These are phyloP conservation scores for Cardiospermum halicacabum DNA, from an alignment of 345 rosid genomes.

Conservation along the genomic window DNA sequence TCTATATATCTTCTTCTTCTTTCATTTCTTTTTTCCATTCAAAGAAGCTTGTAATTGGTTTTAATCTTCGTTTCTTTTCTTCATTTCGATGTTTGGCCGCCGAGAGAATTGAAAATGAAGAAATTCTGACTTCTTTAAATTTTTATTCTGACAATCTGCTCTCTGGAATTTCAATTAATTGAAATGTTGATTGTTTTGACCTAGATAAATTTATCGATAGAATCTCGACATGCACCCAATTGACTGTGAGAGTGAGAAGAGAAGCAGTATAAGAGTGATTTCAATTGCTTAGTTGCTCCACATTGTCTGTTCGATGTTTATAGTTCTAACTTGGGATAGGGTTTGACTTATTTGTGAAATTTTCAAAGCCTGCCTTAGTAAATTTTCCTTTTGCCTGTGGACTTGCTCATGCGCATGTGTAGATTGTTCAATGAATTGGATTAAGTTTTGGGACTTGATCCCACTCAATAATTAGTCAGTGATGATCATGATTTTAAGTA, in stretches of 20 bases:
- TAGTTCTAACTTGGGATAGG: not conserved
- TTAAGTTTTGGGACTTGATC: too few species aligned
- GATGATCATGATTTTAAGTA: too few species aligned
- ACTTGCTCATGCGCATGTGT: not conserved
- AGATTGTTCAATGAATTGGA: too few species aligned
- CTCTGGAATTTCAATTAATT: not conserved
- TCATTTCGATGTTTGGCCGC: conserved; percentile 14
- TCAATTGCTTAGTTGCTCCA: not conserved
- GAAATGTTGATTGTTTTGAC: not conserved
- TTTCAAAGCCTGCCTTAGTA: not conserved
- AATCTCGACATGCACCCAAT: not conserved
- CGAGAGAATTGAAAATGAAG: not conserved
- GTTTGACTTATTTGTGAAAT: not conserved
- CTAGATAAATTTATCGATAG: not conserved
- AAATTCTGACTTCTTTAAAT: not conserved
- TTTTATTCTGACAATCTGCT: not conserved
- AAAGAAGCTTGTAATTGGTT: too few species aligned
- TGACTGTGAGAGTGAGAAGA: not conserved
- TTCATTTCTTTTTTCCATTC: not conserved
- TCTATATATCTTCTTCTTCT: not conserved
- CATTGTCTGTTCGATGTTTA: not conserved
- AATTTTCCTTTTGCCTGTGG: not conserved
- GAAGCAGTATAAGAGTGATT: not conserved
- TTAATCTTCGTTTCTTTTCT: not conserved
- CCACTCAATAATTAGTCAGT: too few species aligned